phyloP scores from a whole-genome alignment of 108 stramenopile genomes.

The Nitzschia sp. region DNA sequence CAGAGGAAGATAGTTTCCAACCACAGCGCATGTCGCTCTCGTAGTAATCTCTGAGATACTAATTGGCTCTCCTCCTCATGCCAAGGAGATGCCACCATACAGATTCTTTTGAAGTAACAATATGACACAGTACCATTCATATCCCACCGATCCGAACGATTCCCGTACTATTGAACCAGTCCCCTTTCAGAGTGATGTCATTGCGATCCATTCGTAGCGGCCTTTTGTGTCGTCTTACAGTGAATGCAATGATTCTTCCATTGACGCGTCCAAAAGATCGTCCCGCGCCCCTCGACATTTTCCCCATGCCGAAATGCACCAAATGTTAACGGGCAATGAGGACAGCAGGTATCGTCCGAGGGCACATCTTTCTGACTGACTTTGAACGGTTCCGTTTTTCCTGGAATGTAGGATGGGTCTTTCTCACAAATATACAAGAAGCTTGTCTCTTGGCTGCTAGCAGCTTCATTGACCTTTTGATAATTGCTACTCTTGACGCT shows the following conservation, averaged over 20 bases:
- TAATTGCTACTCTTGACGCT: neutral
- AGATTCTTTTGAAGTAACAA: too few species aligned
- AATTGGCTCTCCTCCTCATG: too few species aligned
- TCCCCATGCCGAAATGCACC: slow-evolving; percentile 57
- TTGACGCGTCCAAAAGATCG: slow-evolving; percentile 52
- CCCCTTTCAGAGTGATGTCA: neutral
- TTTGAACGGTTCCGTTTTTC: slow-evolving; percentile 23
- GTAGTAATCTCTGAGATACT: too few species aligned
- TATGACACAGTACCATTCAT: too few species aligned
- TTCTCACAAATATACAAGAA: slow-evolving; percentile 61
- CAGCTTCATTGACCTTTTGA: slow-evolving; percentile 12
- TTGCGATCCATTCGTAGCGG: neutral
- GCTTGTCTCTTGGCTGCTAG: slow-evolving; percentile 25
- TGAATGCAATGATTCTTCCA: slow-evolving; percentile 64
- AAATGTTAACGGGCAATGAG: slow-evolving; percentile 45
- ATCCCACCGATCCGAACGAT: too few species aligned
- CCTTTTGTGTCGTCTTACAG: slow-evolving; percentile 39
- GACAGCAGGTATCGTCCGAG: slow-evolving; percentile 43
- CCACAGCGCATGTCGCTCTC: too few species aligned
- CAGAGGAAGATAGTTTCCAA: too few species aligned
- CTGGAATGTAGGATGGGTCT: slow-evolving; percentile 44
- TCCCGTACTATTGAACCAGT: neutral
- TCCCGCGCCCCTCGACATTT: slow-evolving; percentile 47
- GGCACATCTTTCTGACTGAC: neutral
- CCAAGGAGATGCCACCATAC: too few species aligned